Base-by-base conservation (phyloP, 768 basidiomycete species). In the Solioccasus polychromus region DNA sequence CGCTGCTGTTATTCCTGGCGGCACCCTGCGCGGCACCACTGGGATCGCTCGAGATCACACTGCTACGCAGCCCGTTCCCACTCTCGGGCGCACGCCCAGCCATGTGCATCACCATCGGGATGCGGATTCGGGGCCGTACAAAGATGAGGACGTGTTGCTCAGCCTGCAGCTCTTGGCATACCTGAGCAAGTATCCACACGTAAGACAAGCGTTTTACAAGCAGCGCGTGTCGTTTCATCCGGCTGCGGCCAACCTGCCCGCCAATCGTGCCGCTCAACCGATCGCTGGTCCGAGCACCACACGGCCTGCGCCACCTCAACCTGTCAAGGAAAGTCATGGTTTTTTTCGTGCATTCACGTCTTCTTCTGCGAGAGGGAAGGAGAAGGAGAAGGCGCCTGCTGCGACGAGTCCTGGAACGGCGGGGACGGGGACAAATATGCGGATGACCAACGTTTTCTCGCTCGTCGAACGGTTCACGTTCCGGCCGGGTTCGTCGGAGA, bases 391-490 rank as follows among this genome's bases (percentile, higher is more conserved):
- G 25, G 61, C 52, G 19, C 39, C 53, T 18, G n/a, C 44, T 7
- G 19, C 58, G 2, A 35, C 62, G 12, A 41, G 68, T 5, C 45
- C 58, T n/a, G 54, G 42, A 29, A 41, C 63, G 28, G 8, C 42
- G 14, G 20, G 42, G 20, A 17, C 25, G 0, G 4, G 44, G 32
- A 41, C 35, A n/a, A n/a, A n/a, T 5, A 48, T 60, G 0, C 73
- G 83, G 23, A 80, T 86, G 68, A 90, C 88, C 8, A 97, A 98
- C 61, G 87, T 99, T 26, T 98, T 99, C 68, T 90, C 92, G 6
- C 79, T 98, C 8, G 94, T 97, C 18, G 95, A 99, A 63, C 73
- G 93, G 25, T 99, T 96, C 70, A 99, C 95, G 0, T 96, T 92
- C 74, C 82, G 92, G 42, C 92, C 94, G 0, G 88, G 88, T 42